Evolutionary conservation across 1,284 basidiomycete species (phyloP).

Genomic region (Xerocomus cyaneibrunnescens): DNA sequence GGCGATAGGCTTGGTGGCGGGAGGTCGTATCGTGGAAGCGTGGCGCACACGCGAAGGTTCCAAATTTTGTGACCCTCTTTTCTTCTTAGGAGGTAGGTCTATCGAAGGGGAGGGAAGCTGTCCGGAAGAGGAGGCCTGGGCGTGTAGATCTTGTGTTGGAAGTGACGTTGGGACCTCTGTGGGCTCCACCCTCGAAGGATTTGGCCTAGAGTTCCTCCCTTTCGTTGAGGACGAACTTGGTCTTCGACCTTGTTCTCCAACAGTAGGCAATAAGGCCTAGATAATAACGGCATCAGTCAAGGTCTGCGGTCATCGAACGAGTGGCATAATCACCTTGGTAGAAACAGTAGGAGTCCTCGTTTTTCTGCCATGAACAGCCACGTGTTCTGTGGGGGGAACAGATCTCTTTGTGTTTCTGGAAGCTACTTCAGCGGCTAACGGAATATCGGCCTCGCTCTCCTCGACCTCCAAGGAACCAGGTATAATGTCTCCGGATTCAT

Average conservation of each 20-base stretch:
- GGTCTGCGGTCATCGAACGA: neutral
- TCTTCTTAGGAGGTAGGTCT: constrained; percentile 7
- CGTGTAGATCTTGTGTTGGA: constrained; percentile 36
- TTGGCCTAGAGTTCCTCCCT: constrained; percentile 11
- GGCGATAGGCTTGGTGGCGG: constrained; percentile 5
- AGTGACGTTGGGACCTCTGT: constrained; percentile 39
- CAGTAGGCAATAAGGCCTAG: constrained; percentile 2
- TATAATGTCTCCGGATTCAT: constrained; percentile 30
- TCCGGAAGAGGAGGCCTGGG: neutral
- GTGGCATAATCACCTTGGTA: constrained; percentile 20
- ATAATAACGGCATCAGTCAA: constrained; percentile 8
- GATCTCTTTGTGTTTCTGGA: constrained; percentile 16
- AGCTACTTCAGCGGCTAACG: constrained; percentile 35
- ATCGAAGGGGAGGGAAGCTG: constrained; percentile 1
- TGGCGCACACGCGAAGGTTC: constrained; percentile 4
- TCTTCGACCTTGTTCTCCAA: constrained; percentile 12
- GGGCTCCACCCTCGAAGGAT: constrained; percentile 17
- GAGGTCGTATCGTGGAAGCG: constrained; percentile 1
- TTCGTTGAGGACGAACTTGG: constrained; percentile 8
- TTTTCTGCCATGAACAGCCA: constrained; percentile 4
- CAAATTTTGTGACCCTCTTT: neutral
- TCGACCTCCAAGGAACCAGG: constrained; percentile 35
- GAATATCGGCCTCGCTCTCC: constrained; percentile 39
- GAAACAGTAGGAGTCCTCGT: constrained; percentile 5
- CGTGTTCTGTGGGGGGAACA: constrained; percentile 5